phyloP scores from a whole-genome alignment of 2,329 filamentous ascomycete genomes.

The Aspergillus melleus region DNA sequence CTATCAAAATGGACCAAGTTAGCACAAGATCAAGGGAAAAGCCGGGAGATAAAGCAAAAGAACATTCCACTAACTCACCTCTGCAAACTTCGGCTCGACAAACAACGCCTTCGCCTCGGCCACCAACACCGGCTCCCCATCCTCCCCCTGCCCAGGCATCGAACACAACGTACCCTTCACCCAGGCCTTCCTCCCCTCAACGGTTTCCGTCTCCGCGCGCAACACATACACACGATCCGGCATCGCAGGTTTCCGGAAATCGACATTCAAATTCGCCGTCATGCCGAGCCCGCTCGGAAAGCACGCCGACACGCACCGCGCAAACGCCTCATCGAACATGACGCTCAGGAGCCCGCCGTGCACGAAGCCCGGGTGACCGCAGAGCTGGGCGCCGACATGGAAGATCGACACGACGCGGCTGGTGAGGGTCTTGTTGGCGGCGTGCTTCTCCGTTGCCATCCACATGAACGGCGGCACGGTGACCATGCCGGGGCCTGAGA shows the following conservation, averaged over 20 bases:
- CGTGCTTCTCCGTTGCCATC: conserved; percentile 15
- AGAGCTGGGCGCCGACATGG: conserved; percentile 34
- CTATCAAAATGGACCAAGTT: conserved; percentile 14
- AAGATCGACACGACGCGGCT: conserved; percentile 29
- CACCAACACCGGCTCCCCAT: conserved; percentile 29
- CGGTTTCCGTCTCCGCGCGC: conserved; percentile 31
- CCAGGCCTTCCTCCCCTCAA: conserved; percentile 41
- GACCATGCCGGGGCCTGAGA: conserved; percentile 71
- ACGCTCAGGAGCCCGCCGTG: conserved; percentile 37
- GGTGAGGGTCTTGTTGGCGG: background rate
- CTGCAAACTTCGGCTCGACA: conserved; percentile 39
- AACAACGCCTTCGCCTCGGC: conserved; percentile 41
- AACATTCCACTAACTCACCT: conserved; percentile 23
- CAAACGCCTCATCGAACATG: conserved; percentile 40
- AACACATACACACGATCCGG: conserved; percentile 35
- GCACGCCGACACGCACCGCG: conserved; percentile 33
- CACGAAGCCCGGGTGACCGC: conserved; percentile 37
- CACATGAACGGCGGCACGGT: conserved; percentile 69
- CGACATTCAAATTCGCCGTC: conserved; percentile 39
- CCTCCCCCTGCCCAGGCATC: conserved; percentile 15
- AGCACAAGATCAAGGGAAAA: background rate
- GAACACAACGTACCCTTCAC: conserved; percentile 33
- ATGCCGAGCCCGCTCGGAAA: conserved; percentile 36
- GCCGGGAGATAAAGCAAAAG: background rate
- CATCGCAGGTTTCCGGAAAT: conserved; percentile 35